Evolutionary conservation across 108 stramenopile genomes (phyloP), one percentile per base, ranked within the genome.

Genomic region (Cyclotella distinguenda): DNA sequence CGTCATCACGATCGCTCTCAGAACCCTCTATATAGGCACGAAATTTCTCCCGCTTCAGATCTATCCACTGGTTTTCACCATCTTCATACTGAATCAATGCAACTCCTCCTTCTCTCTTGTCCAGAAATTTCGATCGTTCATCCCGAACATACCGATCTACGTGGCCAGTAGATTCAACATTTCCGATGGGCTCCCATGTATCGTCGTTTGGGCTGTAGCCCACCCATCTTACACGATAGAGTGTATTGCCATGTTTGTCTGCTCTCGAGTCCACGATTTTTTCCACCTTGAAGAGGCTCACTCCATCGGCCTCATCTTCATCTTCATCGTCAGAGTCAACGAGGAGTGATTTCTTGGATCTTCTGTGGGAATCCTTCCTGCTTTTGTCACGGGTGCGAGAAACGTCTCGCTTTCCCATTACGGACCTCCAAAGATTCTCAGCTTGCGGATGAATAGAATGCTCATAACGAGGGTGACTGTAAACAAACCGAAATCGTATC

Each of bases 11-110:
- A 19, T 21, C 53, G 12, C 39, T 31, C 35, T 70, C 68, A 28
- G n/a, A 33, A 2, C 18, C 46, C 46, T 2, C 46, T 3, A 48
- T 19, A 36, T 18, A 72, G 21, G 44, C 49, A 18, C 71, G 61
- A 64, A 72, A 72, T 31, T 56, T 72, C 44, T 72, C 71, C 19
- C 27, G 44, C 52, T 30, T 62, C 62, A 72, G 32, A 62, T 72
- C 62, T 27, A 72, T 54, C 32, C 49, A 53, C 44, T 72, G 54
- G 19, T 45, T 39, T 33, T 72, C 71, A 9, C 71, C 71, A 21
- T 72, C 71, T 34, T 72, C 71, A 45, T 72, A 72, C 31, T 72
- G 62, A 13, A 72, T 72, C 13, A 72, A 61, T n/a, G 71, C 71
- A 27, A 72, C 71, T 18, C 71, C 71, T 0, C 44, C 33, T 10